phyloP scores from a whole-genome alignment of 2,329 filamentous ascomycete species.

The Colletotrichum limetticola region DNA sequence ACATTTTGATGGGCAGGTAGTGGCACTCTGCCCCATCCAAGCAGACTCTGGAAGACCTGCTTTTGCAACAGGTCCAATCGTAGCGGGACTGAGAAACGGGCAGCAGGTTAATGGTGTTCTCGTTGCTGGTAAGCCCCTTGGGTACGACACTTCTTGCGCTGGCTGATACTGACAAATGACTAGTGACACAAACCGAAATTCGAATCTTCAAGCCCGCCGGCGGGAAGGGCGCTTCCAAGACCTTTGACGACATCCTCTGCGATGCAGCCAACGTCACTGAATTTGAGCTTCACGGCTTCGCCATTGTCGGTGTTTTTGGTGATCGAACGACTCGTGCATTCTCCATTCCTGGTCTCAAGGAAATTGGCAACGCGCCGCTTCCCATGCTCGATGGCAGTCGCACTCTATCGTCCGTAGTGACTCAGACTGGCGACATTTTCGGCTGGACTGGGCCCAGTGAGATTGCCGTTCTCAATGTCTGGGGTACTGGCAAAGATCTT shows the following conservation, averaged over 20 bases:
- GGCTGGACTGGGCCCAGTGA: constrained; percentile 92
- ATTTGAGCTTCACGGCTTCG: constrained; percentile 79
- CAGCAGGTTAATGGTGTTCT: constrained; percentile 82
- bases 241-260: constrained; percentile 85
- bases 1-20: constrained; percentile 74
- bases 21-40: constrained; percentile 83
- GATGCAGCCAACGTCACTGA: constrained; percentile 82
- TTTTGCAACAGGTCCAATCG: constrained; percentile 76
- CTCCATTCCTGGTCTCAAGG: constrained; percentile 87
- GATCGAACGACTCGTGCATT: constrained; percentile 84
- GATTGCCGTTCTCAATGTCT: constrained; percentile 83
- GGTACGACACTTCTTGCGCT: background rate
- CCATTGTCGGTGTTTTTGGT: constrained; percentile 85
- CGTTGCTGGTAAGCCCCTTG: constrained; percentile 69
- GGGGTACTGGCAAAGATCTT: constrained; percentile 77
- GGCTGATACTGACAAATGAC: constrained; percentile 40
- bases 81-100: constrained; percentile 82
- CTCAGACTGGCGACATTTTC: constrained; percentile 82
- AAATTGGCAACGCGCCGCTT: constrained; percentile 77
- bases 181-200: constrained; percentile 77
- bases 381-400: constrained; percentile 79
- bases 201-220: constrained; percentile 88
- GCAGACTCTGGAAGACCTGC: constrained; percentile 81
- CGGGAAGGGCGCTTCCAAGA: constrained; percentile 90
- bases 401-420: constrained; percentile 76